Evolutionary conservation across 1,284 basidiomycete genomes (phyloP).

Genomic region (Irpex sp.): DNA sequence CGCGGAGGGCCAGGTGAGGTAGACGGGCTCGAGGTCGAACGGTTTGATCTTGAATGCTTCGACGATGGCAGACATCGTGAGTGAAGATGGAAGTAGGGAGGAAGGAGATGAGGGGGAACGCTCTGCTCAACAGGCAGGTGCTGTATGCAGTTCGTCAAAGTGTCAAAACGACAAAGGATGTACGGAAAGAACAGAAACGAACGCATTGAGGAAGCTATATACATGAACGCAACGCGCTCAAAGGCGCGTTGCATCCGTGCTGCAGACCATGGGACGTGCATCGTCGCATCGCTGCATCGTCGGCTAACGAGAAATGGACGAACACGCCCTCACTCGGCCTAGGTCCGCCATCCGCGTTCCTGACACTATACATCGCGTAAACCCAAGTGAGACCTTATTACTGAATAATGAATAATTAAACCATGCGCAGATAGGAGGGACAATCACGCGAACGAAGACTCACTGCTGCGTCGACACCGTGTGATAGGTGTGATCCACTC

Average conservation of each 20-base stretch:
- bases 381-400: background rate
- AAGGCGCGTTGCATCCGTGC: background rate
- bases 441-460: background rate
- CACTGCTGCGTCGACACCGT: background rate
- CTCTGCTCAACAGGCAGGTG: background rate
- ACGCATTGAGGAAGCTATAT: background rate
- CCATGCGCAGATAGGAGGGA: background rate
- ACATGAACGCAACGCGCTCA: background rate
- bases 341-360: background rate
- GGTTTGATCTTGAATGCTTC: constrained; percentile 73
- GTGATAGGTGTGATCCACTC: background rate
- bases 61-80: constrained; percentile 40
- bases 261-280: background rate
- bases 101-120: background rate
- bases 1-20: constrained; percentile 56
- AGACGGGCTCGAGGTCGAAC: constrained; percentile 65
- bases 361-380: background rate
- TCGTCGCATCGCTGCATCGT: background rate
- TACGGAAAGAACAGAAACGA: background rate
- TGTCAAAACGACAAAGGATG: background rate
- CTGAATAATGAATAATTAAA: background rate
- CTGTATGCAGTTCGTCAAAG: background rate
- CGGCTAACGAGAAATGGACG: background rate
- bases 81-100: background rate
- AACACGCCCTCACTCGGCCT: background rate